Evolutionary conservation across 1,284 basidiomycete genomes (phyloP), one percentile per base, ranked within the genome.

Genomic region (Puccinia horiana): DNA sequence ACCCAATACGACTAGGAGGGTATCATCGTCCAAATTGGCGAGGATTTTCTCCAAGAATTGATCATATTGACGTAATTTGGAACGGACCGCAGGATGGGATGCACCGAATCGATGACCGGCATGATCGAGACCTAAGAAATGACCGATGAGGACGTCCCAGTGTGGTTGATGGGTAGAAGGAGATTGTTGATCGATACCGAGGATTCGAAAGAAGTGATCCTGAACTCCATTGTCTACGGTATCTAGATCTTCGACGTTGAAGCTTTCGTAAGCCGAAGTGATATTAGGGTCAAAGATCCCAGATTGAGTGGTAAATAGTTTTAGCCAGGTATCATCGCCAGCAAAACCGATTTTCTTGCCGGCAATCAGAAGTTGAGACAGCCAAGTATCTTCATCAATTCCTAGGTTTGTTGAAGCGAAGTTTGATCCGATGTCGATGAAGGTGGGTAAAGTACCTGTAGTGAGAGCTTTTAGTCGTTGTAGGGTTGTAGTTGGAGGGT

Each of bases 171-270:
- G 84, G n/a, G 58, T 83, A 63, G 91, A 88, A 47, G 35, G 26
- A 2, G 61, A 18, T 20, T 77, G 23, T 1, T 69, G 49, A 18
- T 65, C 5, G 83, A 88, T 69, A 88, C 88, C 14, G 81, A 98
- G 89, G 18, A 96, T 90, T 0, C 94, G 93, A 84, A 95, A 91
- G n/a, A 99, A 89, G 85, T 94, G 91, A 18, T 88, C 85, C 61
- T 93, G 91, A 81, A 99, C 95, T 12, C 96, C 96, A 75, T 92
- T 89, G 86, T 99, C 97, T 52, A 99, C 97, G 0, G 94, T 93
- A 86, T 99, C 94, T 23, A 99, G 89, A 86, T 99, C 97, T 87
- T 98, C 96, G 83, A 99, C 96, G 87, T 99, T 96, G 90, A 99
- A 99, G 0, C 95, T 98, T 87, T 98, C 95, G 86, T 92, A 98